Conservation (phyloP, 2,329 filamentous ascomycete species). For the Fusarium siculi region DNA sequence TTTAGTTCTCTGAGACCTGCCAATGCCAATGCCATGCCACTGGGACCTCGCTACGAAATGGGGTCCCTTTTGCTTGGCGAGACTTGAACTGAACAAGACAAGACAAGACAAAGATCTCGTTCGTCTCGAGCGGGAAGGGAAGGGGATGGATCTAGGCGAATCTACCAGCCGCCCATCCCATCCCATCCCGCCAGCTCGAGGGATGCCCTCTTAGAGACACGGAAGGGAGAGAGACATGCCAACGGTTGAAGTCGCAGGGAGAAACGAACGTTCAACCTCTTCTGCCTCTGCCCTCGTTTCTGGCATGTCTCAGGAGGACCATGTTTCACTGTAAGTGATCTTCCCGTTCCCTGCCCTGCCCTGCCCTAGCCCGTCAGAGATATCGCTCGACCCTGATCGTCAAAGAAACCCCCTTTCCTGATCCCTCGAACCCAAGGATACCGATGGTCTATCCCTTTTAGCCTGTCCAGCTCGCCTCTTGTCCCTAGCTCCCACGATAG, state of each 20-base stretch:
- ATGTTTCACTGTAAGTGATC: slow-evolving; percentile 25
- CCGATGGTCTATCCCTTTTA: not conserved
- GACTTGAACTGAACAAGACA: not conserved
- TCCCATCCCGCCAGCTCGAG: not conserved
- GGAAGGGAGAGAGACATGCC: slow-evolving; percentile 37
- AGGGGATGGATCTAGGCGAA: slow-evolving; percentile 32
- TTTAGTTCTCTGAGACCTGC: not conserved
- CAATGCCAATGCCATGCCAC: slow-evolving; percentile 12
- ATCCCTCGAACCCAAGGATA: slow-evolving; percentile 12
- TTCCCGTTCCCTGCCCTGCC: slow-evolving; percentile 15
- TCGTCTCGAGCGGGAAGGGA: slow-evolving; percentile 23
- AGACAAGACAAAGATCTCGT: slow-evolving; percentile 12
- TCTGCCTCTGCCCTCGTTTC: not conserved
- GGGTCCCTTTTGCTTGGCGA: slow-evolving; percentile 13
- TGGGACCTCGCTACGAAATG: slow-evolving; percentile 1
- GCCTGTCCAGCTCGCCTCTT: slow-evolving; percentile 14
- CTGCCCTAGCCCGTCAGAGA: not conserved
- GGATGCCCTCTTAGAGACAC: slow-evolving; percentile 18
- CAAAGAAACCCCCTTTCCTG: slow-evolving; percentile 12
- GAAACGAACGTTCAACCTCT: slow-evolving; percentile 11
- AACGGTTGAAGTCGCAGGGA: slow-evolving; percentile 15
- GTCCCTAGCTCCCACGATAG: slow-evolving; percentile 8
- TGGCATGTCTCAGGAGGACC: slow-evolving; percentile 22
- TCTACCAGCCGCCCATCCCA: slow-evolving; percentile 10
- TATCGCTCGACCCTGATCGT: slow-evolving; percentile 17